Evolutionary conservation across 1,284 basidiomycete species (phyloP), one percentile per base, ranked within the genome.

Genomic region (Ceratobasidium theobromae): DNA sequence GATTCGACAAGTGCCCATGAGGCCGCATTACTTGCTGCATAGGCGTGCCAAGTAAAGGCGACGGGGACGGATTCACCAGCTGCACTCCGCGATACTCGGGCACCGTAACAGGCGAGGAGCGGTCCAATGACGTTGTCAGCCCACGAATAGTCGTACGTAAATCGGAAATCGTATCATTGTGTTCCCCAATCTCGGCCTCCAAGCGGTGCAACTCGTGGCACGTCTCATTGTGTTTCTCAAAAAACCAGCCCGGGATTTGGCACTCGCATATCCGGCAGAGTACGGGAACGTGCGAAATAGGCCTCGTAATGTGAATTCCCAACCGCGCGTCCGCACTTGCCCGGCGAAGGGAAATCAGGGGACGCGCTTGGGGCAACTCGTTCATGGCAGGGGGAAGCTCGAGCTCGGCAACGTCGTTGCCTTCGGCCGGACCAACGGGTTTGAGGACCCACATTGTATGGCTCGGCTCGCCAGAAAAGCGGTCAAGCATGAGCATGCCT

Each of bases 401-500:
- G 32, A 67, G 85, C 75, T 46, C 84, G 75, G 83, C 35, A 79
- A 82, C 55, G 84, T 80, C 71, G 71, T 89, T 84, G 71, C 82
- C 85, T 65, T 87, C 85, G 48, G 88, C 83, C 52, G 84, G 77
- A 40, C 86, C 82, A 51, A 93, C 86, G 21, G 96, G 93, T 73
- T 92, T 95, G 75, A 98, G 86, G 45, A 98, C 95, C 97, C 97
- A 99, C 95, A 99, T 98, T 3, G 96, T 97, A 76, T 99, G 97
- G 23, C 95, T 93, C 1, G 93, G 87, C 68, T 84, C 83, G 3
- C 89, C 89, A 62, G 88, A 88, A 73, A 93, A 86, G 33, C 93
- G 86, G 76, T 97, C 94, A 70, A 93, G 86, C 88, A 99, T 96
- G 71, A 99, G 85, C 96, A 99, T 98, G 23, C 97, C 97, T 74